phyloP scores from a whole-genome alignment of 1,284 basidiomycete genomes.

The Tilletia setariae region DNA sequence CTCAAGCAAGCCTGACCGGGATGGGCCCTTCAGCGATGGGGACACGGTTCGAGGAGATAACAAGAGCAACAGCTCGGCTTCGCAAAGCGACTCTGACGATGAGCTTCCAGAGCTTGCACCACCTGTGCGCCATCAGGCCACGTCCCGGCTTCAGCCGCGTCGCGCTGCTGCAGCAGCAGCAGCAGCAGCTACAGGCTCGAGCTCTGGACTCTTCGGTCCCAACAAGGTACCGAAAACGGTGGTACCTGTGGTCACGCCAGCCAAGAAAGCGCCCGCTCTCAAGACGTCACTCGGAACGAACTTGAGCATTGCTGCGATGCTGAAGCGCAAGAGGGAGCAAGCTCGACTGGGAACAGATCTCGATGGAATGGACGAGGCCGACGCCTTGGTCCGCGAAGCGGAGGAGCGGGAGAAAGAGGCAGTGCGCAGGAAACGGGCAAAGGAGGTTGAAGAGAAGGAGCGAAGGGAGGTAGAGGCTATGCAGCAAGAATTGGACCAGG shows the following conservation, averaged over 20 bases:
- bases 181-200: not conserved
- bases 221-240: not conserved
- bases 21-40: not conserved
- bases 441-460: not conserved
- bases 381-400: not conserved
- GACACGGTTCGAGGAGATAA: not conserved
- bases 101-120: not conserved
- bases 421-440: not conserved
- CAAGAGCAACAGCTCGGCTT: not conserved
- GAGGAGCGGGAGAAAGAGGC: not conserved
- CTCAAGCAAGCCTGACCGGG: not conserved
- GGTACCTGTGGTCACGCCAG: not conserved
- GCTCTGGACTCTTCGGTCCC: no score
- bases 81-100: conserved; percentile 10
- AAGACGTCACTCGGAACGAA: not conserved
- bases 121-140: not conserved
- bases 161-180: not conserved
- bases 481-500: conserved; percentile 1
- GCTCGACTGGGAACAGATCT: not conserved
- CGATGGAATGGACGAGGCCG: not conserved
- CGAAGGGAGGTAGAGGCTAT: not conserved
- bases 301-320: conserved; percentile 2
- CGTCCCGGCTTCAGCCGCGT: not conserved
- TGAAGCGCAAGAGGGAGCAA: conserved; percentile 11
- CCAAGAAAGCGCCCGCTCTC: not conserved